Base-by-base conservation (phyloP, 148 eudicot genomes). In the Oxyria digyna region DNA sequence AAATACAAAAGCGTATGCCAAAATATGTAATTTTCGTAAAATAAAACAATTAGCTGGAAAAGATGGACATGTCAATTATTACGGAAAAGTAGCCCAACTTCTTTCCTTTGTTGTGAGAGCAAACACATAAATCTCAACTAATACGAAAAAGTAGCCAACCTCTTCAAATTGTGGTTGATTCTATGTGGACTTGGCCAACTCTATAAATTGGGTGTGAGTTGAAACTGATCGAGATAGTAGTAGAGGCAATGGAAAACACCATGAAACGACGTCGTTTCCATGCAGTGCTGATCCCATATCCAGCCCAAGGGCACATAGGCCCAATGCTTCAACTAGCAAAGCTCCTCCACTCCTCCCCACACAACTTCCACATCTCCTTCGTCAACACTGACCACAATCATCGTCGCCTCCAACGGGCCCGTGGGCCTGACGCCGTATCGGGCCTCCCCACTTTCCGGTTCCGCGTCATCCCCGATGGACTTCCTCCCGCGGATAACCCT, bases 381-480 rank as follows among this genome's bases (percentile, higher is more conserved):
- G 69, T 78, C 35, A 74, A 70, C 68, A 78, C 71, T 18, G 52
- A 67, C 14, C 45, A 55, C 62, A 55, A 29, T 35, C 80, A 76
- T 35, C 72, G 67, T 65, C 69, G 72, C 8, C 74, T 67, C 35
- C 69, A 71, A 52, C 57, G 65, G 6, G 41, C 85, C 62, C 67
- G 35, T 0, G 85, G 87, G 0, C 71, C 82, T 1, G 1, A 21
- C 46, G 68, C 77, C 26, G 72, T 82, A 2, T 42, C 63, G 32
- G 78, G 81, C 35, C 66, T 68, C 71, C 71, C 76, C 1, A 15
- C 77, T 1, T 84, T 84, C 70, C 38, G 59, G 1, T 84, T 79
- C 12, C 75, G 71, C 49, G 26, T 79, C 27, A 79, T 84, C 9
- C 63, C 81, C 1, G 87, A 84, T 11, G 83, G 87, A 4, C 24